phyloP scores from a whole-genome alignment of 257 asterid genomes.

The Lycium ferocissimum region DNA sequence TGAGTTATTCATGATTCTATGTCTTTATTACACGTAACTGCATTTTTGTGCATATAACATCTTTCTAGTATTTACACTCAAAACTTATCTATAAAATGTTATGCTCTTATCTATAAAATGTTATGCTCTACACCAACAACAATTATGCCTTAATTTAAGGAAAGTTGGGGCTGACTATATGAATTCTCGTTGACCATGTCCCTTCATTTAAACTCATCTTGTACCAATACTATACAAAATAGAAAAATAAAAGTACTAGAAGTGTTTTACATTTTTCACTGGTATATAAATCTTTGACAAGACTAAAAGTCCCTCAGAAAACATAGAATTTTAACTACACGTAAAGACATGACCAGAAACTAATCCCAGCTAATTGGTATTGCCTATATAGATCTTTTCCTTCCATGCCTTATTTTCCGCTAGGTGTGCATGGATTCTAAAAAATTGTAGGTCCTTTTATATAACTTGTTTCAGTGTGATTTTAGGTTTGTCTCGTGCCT shows the following conservation, averaged over 20 bases:
- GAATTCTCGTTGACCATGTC: not conserved
- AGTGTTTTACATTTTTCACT: too few relatives aligned
- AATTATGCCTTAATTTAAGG: not conserved
- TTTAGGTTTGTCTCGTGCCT: not conserved
- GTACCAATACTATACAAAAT: too few relatives aligned
- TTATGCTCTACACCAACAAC: not conserved
- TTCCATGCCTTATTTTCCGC: not conserved
- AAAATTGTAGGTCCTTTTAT: not conserved
- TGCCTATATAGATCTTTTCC: not conserved
- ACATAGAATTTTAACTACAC: not conserved
- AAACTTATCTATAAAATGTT: not conserved
- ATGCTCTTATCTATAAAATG: not conserved
- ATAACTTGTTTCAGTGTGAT: not conserved
- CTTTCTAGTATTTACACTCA: not conserved
- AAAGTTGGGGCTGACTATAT: not conserved
- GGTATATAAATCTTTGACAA: not conserved
- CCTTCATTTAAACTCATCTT: not conserved
- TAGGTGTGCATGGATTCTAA: not conserved
- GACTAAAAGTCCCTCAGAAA: not conserved
- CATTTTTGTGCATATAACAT: not conserved
- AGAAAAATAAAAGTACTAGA: too few relatives aligned
- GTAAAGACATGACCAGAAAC: not conserved
- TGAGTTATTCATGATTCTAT: not conserved
- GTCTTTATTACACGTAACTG: not conserved
- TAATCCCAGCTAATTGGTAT: not conserved